Base-by-base conservation (phyloP, 768 basidiomycete genomes). In the Cubamyces lactineus region DNA sequence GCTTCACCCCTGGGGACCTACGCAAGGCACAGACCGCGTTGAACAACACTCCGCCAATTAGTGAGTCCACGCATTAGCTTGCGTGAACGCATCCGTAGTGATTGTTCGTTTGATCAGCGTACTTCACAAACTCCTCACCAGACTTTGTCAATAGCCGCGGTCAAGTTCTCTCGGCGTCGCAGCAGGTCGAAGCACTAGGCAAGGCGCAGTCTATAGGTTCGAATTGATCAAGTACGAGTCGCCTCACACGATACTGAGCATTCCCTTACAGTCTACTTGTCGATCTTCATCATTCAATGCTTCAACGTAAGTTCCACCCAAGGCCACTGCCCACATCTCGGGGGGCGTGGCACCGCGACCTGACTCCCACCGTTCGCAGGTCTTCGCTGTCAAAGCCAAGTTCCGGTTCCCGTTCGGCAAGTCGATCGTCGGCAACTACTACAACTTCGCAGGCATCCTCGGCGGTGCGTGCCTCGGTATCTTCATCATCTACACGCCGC, bases 401-500 rank as follows among this genome's bases (percentile, higher is more conserved):
- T 80, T 87, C 68, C 77, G 79, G 11, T 82, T 79, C 72, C 87
- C 87, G n/a, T 88, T 89, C 74, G 86, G 87, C 53, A 77, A 72
- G 49, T 78, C 77, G 30, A 76, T 80, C 42, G 70, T 88, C 52
- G 76, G 79, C 48, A 89, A 89, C 76, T 78, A 78, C 63, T 86
- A 80, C 75, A 89, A 88, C 73, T 87, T 89, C 62, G 74, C 76
- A 30, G 86, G 86, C 17, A 87, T 89, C 61, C 39, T 86, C 23
- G 82, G 76, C 0, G 86, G 86, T 15, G 86, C 84, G 15, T 81
- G 80, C 54, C 76, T 89, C 15, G 86, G 85, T 48, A 84, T 88
- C 75, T 86, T 87, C 70, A 81, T 88, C 68, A 77, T 88, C 65
- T 89, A 89, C 71, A 86, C 84, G 0, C 87, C 87, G 17, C 87